These are phyloP conservation scores for Ophiobolus disseminans DNA, from an alignment of 2,329 filamentous ascomycete genomes.

Conservation along the genomic window DNA sequence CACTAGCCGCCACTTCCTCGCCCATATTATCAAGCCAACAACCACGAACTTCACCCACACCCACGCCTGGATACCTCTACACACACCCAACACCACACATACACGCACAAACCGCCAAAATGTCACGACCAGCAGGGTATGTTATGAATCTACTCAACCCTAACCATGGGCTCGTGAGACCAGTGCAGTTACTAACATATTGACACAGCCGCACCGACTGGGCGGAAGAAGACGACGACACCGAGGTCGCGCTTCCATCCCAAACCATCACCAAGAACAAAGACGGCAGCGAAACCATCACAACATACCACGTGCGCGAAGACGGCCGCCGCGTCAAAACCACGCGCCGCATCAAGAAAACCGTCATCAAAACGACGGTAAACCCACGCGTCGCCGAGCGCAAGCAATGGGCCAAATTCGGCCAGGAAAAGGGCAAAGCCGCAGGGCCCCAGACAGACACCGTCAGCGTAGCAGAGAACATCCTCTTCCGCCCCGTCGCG, in stretches of 20 bases:
- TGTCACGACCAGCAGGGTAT: constrained; percentile 50
- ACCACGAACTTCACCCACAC: constrained; percentile 3
- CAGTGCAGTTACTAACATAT: constrained; percentile 16
- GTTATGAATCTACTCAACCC: constrained; percentile 2
- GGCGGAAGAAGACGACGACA: constrained; percentile 88
- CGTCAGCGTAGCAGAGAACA: constrained; percentile 95
- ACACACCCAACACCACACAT: constrained; percentile 11
- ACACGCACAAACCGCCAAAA: constrained; percentile 26
- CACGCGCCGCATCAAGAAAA: constrained; percentile 92
- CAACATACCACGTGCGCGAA: constrained; percentile 90
- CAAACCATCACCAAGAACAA: constrained; percentile 94
- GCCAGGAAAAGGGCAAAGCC: constrained; percentile 83
- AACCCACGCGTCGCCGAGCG: constrained; percentile 97
- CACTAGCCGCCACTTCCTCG: constrained; percentile 25
- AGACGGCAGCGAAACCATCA: constrained; percentile 95
- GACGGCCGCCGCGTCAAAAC: constrained; percentile 96
- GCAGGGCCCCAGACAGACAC: constrained; percentile 86
- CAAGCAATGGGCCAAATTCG: constrained; percentile 92
- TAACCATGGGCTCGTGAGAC: not conserved
- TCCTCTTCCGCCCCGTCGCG: constrained; percentile 89
- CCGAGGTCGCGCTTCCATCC: constrained; percentile 82
- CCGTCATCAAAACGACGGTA: constrained; percentile 88
- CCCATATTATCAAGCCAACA: constrained; percentile 19
- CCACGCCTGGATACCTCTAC: not conserved
- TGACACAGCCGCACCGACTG: constrained; percentile 76